Base-by-base conservation (phyloP, 352 stramenopile genomes). In the Phytophthora sp. region DNA sequence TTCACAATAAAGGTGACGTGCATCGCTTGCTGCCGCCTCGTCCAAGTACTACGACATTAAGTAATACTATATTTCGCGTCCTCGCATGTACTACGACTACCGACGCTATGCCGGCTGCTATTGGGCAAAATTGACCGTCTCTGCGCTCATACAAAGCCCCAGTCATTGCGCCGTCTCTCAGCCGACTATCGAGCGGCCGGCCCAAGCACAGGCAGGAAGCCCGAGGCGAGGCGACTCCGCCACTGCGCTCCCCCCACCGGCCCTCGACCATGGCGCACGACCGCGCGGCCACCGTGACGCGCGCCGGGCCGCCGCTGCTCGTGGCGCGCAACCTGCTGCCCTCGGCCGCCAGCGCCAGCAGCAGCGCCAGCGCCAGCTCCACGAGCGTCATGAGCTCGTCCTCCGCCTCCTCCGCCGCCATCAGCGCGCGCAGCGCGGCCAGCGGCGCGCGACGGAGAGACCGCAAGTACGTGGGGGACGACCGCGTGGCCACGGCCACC, bases 201-300 rank as follows among this genome's bases (percentile, higher is more conserved):
- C n/a, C n/a, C n/a, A n/a, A n/a, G n/a, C n/a, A n/a, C n/a, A n/a
- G n/a, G n/a, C n/a, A n/a, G n/a, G n/a, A n/a, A n/a, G n/a, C n/a
- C n/a, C n/a, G n/a, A n/a, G n/a, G n/a, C n/a, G n/a, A n/a, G n/a
- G n/a, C n/a, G n/a, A 41, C 13, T 48, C 37, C 42, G 9, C 21
- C n/a, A 31, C 39, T 50, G 15, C 37, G 20, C 30, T 46, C 27
- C 52, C 23, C 23, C 30, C 26, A 26, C 42, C n/a, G n/a, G n/a
- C n/a, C n/a, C n/a, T n/a, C n/a, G n/a, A n/a, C 27, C 26, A 79
- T 79, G 71, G 71, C 67, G 45, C 71, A 79, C 49, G 58, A 76
- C 46, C 71, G 62, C 26, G 49, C 51, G 50, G 43, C 50, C 28
- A 30, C 69, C 39, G 62, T 68, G 17, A 54, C 61, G 24, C 58